phyloP scores from a whole-genome alignment of 805 yeast genomes.

The Myxozyma kluyveri region DNA sequence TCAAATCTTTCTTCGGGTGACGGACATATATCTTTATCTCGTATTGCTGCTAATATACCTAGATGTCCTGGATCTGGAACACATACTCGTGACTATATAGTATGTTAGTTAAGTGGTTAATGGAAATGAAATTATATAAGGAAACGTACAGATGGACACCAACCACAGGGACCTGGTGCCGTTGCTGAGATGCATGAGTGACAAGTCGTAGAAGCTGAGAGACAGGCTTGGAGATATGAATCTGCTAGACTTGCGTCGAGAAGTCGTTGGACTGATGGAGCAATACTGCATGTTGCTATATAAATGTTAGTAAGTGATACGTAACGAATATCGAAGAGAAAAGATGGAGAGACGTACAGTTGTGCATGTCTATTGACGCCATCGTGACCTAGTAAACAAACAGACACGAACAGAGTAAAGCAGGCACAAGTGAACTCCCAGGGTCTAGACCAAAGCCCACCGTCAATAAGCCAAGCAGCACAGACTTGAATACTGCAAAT shows the following conservation, averaged over 20 bases:
- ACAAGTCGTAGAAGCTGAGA: slow-evolving; percentile 10
- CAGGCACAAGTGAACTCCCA: too few relatives aligned
- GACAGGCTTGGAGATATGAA: slow-evolving; percentile 10
- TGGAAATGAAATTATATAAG: not conserved
- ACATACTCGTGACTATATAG: slow-evolving; percentile 14
- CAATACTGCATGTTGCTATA: not conserved
- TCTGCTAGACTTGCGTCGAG: slow-evolving; percentile 4
- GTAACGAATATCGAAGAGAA: not conserved
- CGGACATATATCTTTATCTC: slow-evolving; percentile 21
- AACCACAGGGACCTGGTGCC: slow-evolving; percentile 16
- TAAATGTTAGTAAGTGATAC: too few relatives aligned
- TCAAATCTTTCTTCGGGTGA: slow-evolving; percentile 15
- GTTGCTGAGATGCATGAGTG: slow-evolving; percentile 11
- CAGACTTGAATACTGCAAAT: too few relatives aligned
- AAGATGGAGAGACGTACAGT: not conserved
- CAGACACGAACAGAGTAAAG: not conserved
- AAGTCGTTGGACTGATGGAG: not conserved
- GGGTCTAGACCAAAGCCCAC: too few relatives aligned
- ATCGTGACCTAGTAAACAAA: not conserved
- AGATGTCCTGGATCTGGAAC: slow-evolving; percentile 22
- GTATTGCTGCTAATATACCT: slow-evolving; percentile 18
- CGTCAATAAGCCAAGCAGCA: too few relatives aligned
- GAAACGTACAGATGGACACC: slow-evolving; percentile 24
- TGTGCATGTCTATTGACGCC: not conserved
- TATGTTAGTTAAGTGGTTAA: not conserved